These are phyloP conservation scores for Phytopythium aichiense DNA, from an alignment of 352 stramenopile genomes.

Conservation along the genomic window DNA sequence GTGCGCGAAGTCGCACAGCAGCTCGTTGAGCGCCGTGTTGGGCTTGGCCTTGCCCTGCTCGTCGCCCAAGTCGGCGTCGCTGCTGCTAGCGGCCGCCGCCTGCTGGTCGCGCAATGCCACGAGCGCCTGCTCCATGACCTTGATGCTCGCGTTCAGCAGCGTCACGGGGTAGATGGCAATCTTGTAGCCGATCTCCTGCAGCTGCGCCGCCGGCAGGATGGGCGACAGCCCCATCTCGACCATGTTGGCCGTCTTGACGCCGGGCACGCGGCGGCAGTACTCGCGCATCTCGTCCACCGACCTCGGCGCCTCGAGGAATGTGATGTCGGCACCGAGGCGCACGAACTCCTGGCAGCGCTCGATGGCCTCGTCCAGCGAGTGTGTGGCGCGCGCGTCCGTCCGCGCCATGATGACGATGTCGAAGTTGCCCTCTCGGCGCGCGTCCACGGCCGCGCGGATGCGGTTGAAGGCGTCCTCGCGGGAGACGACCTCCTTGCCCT, in stretches of 20 bases:
- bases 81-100: background rate
- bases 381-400: conserved; percentile 89
- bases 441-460: conserved; percentile 89
- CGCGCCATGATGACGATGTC: conserved; percentile 93
- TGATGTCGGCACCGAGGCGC: conserved; percentile 92
- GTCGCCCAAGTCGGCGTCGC: conserved; percentile 16
- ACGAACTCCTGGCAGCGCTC: conserved; percentile 89
- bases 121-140: conserved; percentile 89
- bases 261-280: conserved; percentile 88
- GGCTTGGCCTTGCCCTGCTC: conserved; percentile 25
- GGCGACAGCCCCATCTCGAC: conserved; percentile 93
- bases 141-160: conserved; percentile 91
- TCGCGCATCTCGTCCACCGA: conserved; percentile 89
- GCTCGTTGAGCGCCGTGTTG: conserved; percentile 58
- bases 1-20: conserved; percentile 88
- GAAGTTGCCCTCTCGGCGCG: conserved; percentile 72
- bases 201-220: conserved; percentile 77
- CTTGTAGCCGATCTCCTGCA: conserved; percentile 92
- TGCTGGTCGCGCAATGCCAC: conserved; percentile 68
- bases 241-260: conserved; percentile 84
- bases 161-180: conserved; percentile 93
- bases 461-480: conserved; percentile 84
- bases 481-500: conserved; percentile 86
- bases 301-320: conserved; percentile 92
- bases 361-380: conserved; percentile 91